These are phyloP conservation scores for Claviceps capensis DNA, from an alignment of 2,329 filamentous ascomycete genomes.

Conservation along the genomic window DNA sequence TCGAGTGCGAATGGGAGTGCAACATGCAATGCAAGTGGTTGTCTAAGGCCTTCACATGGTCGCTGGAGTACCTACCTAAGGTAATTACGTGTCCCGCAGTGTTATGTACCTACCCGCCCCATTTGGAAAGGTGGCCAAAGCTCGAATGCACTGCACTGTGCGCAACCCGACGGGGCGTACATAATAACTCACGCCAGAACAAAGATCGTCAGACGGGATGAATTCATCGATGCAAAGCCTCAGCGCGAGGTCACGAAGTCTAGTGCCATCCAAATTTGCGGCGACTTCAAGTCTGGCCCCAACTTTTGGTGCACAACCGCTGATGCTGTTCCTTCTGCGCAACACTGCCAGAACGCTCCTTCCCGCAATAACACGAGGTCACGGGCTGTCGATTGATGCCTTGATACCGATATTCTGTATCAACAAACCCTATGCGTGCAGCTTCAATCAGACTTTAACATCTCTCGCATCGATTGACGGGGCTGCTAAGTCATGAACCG, in stretches of 20 bases:
- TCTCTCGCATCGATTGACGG: background rate
- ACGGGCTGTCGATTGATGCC: background rate
- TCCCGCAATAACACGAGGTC: background rate
- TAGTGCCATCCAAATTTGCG: too few relatives aligned
- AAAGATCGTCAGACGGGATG: too few relatives aligned
- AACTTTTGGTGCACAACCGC: too few relatives aligned
- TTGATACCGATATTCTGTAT: background rate
- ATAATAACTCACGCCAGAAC: too few relatives aligned
- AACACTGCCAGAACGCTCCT: background rate
- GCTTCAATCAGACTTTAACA: background rate
- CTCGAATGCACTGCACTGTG: background rate
- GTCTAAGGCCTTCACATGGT: background rate
- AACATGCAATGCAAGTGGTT: background rate
- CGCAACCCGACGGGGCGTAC: background rate
- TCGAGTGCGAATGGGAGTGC: background rate
- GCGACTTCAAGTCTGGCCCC: too few relatives aligned
- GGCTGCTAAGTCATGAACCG: conserved; percentile 24
- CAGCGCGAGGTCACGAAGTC: too few relatives aligned
- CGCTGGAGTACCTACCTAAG: background rate
- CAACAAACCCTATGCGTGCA: background rate
- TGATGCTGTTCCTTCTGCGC: background rate
- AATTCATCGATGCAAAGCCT: too few relatives aligned
- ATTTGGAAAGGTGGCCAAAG: conserved; percentile 5
- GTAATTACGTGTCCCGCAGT: background rate
- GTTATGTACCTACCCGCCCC: background rate